Evolutionary conservation across 495 filamentous ascomycete genomes (phyloP).

Genomic region (Acidiella bohemica): DNA sequence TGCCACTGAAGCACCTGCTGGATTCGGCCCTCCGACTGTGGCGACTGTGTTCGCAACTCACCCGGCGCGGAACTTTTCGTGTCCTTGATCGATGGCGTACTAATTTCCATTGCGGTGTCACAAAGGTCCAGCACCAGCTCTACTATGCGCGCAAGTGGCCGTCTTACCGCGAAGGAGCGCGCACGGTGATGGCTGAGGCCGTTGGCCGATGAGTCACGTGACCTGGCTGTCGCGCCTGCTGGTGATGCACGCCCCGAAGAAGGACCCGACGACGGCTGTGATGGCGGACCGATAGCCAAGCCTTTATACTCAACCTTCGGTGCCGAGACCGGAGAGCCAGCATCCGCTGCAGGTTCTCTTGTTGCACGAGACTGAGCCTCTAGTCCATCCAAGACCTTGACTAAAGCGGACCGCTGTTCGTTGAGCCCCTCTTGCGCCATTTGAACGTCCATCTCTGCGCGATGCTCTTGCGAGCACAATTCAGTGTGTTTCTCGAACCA

Average conservation of each 20-base stretch:
- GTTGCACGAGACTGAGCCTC: conserved; percentile 66
- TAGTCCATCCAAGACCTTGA: conserved; percentile 82
- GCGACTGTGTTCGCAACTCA: conserved; percentile 74
- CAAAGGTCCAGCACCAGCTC: conserved; percentile 90
- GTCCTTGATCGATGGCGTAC: conserved; percentile 81
- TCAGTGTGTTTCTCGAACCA: conserved; percentile 99
- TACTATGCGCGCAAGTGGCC: conserved; percentile 81
- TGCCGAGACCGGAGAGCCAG: conserved; percentile 26
- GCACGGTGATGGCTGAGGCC: conserved; percentile 58
- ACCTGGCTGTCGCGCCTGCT: conserved; percentile 50
- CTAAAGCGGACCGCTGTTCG: conserved; percentile 93
- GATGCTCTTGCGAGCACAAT: conserved; percentile 86
- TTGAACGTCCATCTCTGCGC: conserved; percentile 93
- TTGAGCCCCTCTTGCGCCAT: conserved; percentile 81
- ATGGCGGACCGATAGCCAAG: conserved; percentile 66
- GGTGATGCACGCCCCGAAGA: conserved; percentile 56
- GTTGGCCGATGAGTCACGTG: conserved; percentile 66
- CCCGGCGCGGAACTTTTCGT: conserved; percentile 47
- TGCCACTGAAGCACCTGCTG: conserved; percentile 92
- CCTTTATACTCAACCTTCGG: conserved; percentile 82
- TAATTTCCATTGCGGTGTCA: conserved; percentile 91
- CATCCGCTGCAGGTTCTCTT: conserved; percentile 18
- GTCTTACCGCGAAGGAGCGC: conserved; percentile 73
- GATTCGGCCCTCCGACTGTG: conserved; percentile 84
- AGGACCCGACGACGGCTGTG: conserved; percentile 43